These are phyloP conservation scores for Penicillium argentinense DNA, from an alignment of 495 filamentous ascomycete genomes.

Conservation along the genomic window DNA sequence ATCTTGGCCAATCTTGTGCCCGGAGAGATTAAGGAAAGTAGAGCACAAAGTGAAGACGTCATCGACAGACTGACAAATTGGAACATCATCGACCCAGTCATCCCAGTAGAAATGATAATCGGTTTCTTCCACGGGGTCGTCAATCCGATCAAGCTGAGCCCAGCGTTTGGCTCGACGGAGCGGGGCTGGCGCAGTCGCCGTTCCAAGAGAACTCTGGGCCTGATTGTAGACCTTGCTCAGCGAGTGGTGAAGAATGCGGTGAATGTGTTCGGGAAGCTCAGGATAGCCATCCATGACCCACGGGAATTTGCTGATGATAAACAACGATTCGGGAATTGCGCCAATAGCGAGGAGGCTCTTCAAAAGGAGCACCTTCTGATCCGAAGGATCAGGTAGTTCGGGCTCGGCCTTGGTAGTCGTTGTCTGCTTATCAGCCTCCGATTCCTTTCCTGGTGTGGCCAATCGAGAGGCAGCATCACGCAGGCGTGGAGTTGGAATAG, in stretches of 20 bases:
- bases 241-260: conserved; percentile 79
- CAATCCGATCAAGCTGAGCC: conserved; percentile 75
- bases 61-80: conserved; percentile 83
- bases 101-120: conserved; percentile 95
- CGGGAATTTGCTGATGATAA: conserved; percentile 85
- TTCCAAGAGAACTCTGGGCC: too few species aligned
- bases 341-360: conserved; percentile 87
- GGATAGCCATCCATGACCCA: conserved; percentile 85
- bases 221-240: conserved; percentile 66
- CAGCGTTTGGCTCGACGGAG: conserved; percentile 67
- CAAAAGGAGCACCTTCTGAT: conserved; percentile 84
- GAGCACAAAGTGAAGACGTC: conserved; percentile 87
- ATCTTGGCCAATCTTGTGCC: conserved; percentile 86
- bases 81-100: conserved; percentile 92
- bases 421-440: conserved; percentile 50
- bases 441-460: conserved; percentile 49
- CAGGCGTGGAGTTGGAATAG: conserved; percentile 50
- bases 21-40: conserved; percentile 79
- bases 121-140: conserved; percentile 69
- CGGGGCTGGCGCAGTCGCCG: conserved; percentile 56
- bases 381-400: conserved; percentile 73
- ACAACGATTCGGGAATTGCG: conserved; percentile 88
- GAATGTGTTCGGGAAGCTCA: conserved; percentile 73
- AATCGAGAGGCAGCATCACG: conserved; percentile 45
- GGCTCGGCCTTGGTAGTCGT: conserved; percentile 49